phyloP scores from a whole-genome alignment of 192 early-diverging fungal species.

The Podila minutissima region DNA sequence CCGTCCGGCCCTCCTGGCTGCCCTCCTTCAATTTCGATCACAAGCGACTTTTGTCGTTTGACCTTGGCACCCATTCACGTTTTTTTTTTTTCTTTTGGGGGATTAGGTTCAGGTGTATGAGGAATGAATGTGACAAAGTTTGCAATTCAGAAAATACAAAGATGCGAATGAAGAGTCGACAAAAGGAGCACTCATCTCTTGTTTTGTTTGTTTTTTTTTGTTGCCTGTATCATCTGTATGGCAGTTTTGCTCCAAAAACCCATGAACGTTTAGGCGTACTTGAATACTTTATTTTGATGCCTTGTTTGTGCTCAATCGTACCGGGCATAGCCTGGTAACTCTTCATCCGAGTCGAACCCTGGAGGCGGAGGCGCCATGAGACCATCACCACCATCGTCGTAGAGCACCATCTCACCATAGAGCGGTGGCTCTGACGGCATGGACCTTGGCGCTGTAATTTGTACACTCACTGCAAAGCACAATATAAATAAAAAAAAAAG shows the following conservation, averaged over 20 bases:
- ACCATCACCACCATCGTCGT: conserved; percentile 5
- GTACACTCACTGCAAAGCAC: not conserved
- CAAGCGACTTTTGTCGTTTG: conserved; percentile 7
- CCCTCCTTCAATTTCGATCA: conserved; percentile 4
- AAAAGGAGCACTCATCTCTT: no score
- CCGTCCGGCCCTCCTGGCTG: conserved; percentile 3
- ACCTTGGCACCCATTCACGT: not conserved
- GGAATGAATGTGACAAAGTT: not conserved
- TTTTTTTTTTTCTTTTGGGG: not conserved
- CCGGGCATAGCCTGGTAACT: conserved; percentile 12
- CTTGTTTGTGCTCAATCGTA: conserved; percentile 4
- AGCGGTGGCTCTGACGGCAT: not conserved
- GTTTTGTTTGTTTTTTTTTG: no score
- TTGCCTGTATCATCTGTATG: no score
- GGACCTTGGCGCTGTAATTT: no score
- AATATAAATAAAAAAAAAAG: not conserved
- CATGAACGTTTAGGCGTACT: no score
- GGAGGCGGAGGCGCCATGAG: not conserved
- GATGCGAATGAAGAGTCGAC: no score
- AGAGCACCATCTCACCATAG: conserved; percentile 7
- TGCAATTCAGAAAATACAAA: not conserved
- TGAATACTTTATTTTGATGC: no score
- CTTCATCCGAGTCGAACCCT: conserved; percentile 1
- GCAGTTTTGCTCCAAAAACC: no score
- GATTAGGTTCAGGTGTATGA: not conserved